phyloP scores from a whole-genome alignment of 164 flowering plant genomes.

The Liquidambar formosana region DNA sequence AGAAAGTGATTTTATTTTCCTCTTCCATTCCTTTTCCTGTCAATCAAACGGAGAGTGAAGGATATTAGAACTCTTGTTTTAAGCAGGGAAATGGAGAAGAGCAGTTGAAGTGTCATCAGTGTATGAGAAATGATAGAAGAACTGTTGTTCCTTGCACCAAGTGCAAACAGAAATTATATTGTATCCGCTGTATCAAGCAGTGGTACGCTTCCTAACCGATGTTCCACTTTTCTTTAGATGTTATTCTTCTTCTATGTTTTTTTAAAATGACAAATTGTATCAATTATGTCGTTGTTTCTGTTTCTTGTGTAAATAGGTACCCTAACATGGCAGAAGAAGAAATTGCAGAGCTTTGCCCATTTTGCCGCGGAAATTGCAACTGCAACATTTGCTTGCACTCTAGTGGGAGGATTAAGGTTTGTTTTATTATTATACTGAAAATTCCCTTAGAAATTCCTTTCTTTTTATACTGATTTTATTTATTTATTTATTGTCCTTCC shows the following conservation, averaged over 20 bases:
- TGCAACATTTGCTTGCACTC: slow-evolving; percentile 63
- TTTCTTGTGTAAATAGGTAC: slow-evolving; percentile 46
- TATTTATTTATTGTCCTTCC: not conserved
- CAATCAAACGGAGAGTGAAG: too few relatives aligned
- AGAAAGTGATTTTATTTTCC: too few relatives aligned
- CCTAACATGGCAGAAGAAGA: slow-evolving; percentile 46
- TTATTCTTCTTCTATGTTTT: not conserved
- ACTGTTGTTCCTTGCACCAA: slow-evolving; percentile 48
- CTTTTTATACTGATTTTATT: not conserved
- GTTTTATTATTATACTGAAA: not conserved
- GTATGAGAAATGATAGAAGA: slow-evolving; percentile 39
- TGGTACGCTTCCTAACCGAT: slow-evolving; percentile 37
- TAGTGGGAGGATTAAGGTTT: slow-evolving; percentile 51
- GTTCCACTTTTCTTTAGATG: not conserved
- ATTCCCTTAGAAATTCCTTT: not conserved
- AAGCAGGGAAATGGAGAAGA: slow-evolving; percentile 14
- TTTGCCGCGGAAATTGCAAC: slow-evolving; percentile 70
- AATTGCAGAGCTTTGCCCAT: slow-evolving; percentile 55
- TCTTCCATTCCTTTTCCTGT: too few relatives aligned
- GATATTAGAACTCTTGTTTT: slow-evolving; percentile 10
- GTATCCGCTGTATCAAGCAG: slow-evolving; percentile 50
- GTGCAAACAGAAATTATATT: slow-evolving; percentile 49
- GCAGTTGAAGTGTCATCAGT: slow-evolving; percentile 54
- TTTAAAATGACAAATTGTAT: not conserved
- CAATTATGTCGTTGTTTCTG: not conserved